phyloP scores from a whole-genome alignment of 2,329 filamentous ascomycete genomes.

The Nigrospora osmanthi region DNA sequence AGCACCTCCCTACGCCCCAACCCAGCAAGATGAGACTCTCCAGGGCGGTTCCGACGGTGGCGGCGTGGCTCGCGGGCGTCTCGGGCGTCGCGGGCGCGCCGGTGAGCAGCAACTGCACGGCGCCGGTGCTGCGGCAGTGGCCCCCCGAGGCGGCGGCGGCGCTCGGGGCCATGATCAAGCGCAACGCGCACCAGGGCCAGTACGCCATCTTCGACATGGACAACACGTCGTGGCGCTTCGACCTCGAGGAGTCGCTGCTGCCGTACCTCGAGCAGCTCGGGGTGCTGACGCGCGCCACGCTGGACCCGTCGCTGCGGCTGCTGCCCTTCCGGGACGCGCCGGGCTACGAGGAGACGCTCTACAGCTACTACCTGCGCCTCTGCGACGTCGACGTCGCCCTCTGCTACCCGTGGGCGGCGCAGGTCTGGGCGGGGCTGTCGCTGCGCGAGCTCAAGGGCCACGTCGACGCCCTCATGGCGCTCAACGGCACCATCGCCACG shows the following conservation, averaged over 20 bases:
- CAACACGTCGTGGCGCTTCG: conserved; percentile 33
- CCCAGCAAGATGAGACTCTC: no score
- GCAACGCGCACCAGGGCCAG: conserved; percentile 26
- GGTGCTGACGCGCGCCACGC: conserved; percentile 28
- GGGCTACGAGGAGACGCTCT: conserved; percentile 29
- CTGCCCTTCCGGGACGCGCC: conserved; percentile 32
- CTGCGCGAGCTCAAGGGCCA: conserved; percentile 36
- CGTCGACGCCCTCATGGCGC: conserved; percentile 37
- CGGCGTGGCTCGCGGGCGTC: no score
- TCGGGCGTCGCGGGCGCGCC: no score
- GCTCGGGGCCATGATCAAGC: conserved; percentile 27
- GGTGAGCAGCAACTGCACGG: no score
- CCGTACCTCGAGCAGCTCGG: conserved; percentile 33
- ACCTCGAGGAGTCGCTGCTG: conserved; percentile 34
- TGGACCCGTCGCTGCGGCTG: conserved; percentile 31
- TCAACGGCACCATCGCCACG: conserved; percentile 24
- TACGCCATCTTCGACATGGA: conserved; percentile 37
- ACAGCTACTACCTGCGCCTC: conserved; percentile 35
- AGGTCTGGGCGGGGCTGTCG: conserved; percentile 31
- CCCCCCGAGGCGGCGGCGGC: conserved; percentile 23
- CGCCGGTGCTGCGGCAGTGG: conserved; percentile 20
- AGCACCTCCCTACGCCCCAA: no score
- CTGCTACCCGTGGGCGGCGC: conserved; percentile 34
- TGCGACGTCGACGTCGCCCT: conserved; percentile 31
- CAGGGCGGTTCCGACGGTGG: no score